phyloP scores from a whole-genome alignment of 1,284 basidiomycete genomes.

The Rhizoctonia solani region DNA sequence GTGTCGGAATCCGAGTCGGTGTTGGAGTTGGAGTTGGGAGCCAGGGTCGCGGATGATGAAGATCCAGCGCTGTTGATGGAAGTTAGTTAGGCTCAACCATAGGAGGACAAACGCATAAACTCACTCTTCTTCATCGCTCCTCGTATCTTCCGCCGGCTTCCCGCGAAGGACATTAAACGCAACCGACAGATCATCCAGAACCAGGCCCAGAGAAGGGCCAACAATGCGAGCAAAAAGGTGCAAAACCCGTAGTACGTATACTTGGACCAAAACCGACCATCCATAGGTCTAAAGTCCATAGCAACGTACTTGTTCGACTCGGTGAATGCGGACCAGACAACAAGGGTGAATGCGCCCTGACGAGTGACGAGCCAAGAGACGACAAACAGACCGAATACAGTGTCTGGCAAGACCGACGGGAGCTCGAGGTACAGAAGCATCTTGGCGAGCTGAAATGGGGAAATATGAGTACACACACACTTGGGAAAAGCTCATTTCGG shows the following conservation, averaged over 20 bases:
- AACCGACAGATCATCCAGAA: constrained; percentile 83
- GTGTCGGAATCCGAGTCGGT: constrained; percentile 18
- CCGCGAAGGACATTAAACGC: constrained; percentile 80
- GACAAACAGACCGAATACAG: constrained; percentile 80
- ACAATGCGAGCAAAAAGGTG: constrained; percentile 61
- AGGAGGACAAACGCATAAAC: background rate
- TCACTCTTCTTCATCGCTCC: constrained; percentile 76
- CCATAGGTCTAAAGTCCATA: constrained; percentile 62
- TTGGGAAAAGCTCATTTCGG: background rate
- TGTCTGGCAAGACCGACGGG: constrained; percentile 67
- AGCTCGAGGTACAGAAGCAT: constrained; percentile 86
- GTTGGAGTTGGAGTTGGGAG: background rate
- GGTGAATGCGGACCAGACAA: constrained; percentile 63
- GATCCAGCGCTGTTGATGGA: background rate
- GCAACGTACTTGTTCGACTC: constrained; percentile 57
- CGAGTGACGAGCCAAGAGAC: constrained; percentile 88
- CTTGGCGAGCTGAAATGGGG: constrained; percentile 76
- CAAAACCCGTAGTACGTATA: constrained; percentile 57
- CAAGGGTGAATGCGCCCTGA: constrained; percentile 74
- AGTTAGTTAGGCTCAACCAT: background rate
- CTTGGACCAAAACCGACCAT: constrained; percentile 60
- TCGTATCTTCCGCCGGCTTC: constrained; percentile 77
- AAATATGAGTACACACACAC: background rate
- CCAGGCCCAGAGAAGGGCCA: constrained; percentile 82
- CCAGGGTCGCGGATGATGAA: constrained; percentile 21